These are phyloP conservation scores for Delitschia confertaspora DNA, from an alignment of 495 filamentous ascomycete genomes.

Conservation along the genomic window DNA sequence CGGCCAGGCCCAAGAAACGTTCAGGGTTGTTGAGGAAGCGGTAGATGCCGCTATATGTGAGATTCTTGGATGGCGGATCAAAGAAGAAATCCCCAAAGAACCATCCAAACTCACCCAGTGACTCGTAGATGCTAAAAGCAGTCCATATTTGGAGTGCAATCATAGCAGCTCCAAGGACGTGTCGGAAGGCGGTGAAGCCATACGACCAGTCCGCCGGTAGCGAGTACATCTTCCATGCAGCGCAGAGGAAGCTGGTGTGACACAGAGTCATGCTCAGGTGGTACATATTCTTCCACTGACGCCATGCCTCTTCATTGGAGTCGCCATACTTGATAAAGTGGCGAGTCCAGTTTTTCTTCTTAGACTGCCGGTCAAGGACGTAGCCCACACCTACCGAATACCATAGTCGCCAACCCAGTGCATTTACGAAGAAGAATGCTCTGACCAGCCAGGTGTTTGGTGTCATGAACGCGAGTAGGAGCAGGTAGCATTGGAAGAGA, in stretches of 20 bases:
- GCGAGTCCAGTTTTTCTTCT: constrained; percentile 83
- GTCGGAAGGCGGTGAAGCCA: constrained; percentile 72
- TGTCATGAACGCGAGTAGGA: constrained; percentile 61
- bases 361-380: constrained; percentile 76
- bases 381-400: constrained; percentile 81
- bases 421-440: constrained; percentile 70
- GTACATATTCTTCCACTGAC: constrained; percentile 95
- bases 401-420: constrained; percentile 79
- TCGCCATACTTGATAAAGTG: constrained; percentile 97
- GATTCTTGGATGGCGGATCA: constrained; percentile 60
- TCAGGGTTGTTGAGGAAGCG: constrained; percentile 97
- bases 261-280: constrained; percentile 85
- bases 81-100: constrained; percentile 99
- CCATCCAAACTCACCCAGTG: constrained; percentile 96
- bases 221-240: constrained; percentile 93
- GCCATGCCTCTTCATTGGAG: constrained; percentile 82
- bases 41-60: constrained; percentile 96
- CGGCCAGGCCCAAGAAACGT: constrained; percentile 83
- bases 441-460: constrained; percentile 68
- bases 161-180: constrained; percentile 71
- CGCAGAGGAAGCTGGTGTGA: constrained; percentile 78
- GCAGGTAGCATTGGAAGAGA: constrained; percentile 63
- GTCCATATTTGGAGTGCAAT: constrained; percentile 91
- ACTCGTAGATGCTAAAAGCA: constrained; percentile 85
- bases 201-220: constrained; percentile 77